Base-by-base conservation (phyloP, 148 eudicot genomes). In the Nepenthes mirabilis region DNA sequence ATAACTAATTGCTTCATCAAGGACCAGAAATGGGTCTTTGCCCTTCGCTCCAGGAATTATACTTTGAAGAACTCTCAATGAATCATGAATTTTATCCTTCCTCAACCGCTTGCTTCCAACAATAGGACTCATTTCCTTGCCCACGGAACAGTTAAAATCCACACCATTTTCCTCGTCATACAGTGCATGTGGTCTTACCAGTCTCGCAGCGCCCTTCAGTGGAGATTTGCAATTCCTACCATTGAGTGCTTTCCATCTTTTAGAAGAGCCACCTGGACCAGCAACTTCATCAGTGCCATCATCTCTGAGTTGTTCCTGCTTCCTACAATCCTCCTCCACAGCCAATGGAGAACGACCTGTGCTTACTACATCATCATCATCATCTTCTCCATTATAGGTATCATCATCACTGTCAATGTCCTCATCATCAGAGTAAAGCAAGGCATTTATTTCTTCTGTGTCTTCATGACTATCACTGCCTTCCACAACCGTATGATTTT, bases 401-500 rank as follows among this genome's bases (percentile, higher is more conserved):
- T 49, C 52, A 5, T 49, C 52, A 49, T 49, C n/a, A 49, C 52
- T 1, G 10, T 11, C 52, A 2, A 5, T 11, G 33, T 69, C 63
- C 67, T 65, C 54, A 55, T 60, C 65, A 60, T 76, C 76, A 2
- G 90, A 84, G 76, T 75, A 83, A 56, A 87, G 83, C 63, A 87
- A 71, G 43, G 87, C 95, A 70, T 87, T 68, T 45, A 87, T 73
- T 70, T 87, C 90, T 14, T 87, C 87, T 0, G 81, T 79, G 72
- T 87, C 85, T 68, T 84, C 90, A 52, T 63, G 87, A 73, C 68
- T 75, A 50, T 80, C 79, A 40, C 45, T 40, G 56, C 63, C 80
- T 60, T 71, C 94, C 6, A 63, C 75, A 35, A 43, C 50, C 43
- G 72, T 58, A 36, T 74, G 68, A 60, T 72, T 71, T 61, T 80